These are phyloP conservation scores for Acanthamoeba lugdunensis DNA, from an alignment of 208 protist species.

Conservation along the genomic window DNA sequence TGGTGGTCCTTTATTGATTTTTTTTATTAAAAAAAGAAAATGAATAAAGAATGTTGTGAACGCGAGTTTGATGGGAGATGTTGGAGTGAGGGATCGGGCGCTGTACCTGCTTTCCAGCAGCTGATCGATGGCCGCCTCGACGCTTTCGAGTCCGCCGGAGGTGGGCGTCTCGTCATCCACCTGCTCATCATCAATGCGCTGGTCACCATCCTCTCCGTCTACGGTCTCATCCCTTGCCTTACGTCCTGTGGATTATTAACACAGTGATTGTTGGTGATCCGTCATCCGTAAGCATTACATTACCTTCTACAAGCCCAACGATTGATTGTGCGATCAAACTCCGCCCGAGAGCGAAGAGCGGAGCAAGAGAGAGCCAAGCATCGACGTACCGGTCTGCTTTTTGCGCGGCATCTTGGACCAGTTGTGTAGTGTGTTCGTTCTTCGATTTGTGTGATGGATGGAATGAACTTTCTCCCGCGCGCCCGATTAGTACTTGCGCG, in stretches of 20 bases:
- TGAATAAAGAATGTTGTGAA: not conserved
- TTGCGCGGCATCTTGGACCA: not conserved
- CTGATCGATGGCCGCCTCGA: conserved; percentile 54
- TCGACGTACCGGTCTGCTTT: not conserved
- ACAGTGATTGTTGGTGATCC: not conserved
- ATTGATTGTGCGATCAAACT: not conserved
- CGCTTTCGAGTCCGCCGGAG: not conserved
- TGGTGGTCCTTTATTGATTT: not conserved
- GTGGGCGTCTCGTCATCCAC: not conserved
- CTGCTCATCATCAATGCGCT: conserved; percentile 37
- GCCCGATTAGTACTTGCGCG: not conserved
- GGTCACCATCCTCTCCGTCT: not conserved
- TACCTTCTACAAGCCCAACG: not conserved
- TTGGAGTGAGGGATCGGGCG: not conserved
- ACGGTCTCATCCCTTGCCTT: not conserved
- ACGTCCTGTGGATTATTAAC: not conserved
- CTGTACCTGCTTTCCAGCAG: conserved; percentile 43
- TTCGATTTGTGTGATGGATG: not conserved
- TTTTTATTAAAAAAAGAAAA: not conserved
- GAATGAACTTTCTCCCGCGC: not conserved
- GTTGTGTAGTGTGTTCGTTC: not conserved
- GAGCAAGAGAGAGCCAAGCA: no score
- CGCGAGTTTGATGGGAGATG: no score
- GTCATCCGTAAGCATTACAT: not conserved
- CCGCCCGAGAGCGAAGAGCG: not conserved